Evolutionary conservation across 2,329 filamentous ascomycete genomes (phyloP).

Genomic region (Ophiocordyceps camponoti-leonardi): DNA sequence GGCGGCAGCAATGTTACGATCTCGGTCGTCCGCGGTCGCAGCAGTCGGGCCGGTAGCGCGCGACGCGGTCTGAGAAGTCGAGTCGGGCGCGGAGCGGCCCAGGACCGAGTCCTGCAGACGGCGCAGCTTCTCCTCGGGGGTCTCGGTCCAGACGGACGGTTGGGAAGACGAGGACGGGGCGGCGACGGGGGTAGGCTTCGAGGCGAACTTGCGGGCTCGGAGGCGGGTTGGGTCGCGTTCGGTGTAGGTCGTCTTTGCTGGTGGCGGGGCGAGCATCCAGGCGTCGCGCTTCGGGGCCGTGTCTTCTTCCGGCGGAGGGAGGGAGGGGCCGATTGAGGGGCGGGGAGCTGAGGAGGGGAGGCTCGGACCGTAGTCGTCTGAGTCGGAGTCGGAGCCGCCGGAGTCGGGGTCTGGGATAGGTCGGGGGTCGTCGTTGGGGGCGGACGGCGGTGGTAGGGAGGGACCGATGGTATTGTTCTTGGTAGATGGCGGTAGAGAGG

Average conservation of each 20-base stretch:
- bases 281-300: conserved; percentile 54
- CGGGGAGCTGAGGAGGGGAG: conserved; percentile 34
- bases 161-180: conserved; percentile 18
- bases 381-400: conserved; percentile 19
- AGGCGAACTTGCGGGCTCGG: conserved; percentile 67
- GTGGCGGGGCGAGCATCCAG: conserved; percentile 65
- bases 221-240: conserved; percentile 71
- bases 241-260: conserved; percentile 30
- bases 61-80: conserved; percentile 13
- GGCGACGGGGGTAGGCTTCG: conserved; percentile 23
- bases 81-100: conserved; percentile 35
- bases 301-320: conserved; percentile 12
- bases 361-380: conserved; percentile 40
- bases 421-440: conserved; percentile 1
- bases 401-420: too few species aligned
- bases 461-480: neutral
- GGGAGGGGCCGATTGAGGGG: conserved; percentile 19
- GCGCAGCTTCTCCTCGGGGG: conserved; percentile 70
- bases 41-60: conserved; percentile 26
- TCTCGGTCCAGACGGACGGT: conserved; percentile 79
- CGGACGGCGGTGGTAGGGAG: conserved; percentile 4
- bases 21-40: conserved; percentile 37
- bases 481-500: conserved; percentile 13
- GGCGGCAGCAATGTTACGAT: conserved; percentile 26
- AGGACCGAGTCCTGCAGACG: conserved; percentile 68